These are phyloP conservation scores for Syncephalis plumigaleata DNA, from an alignment of 371 early-diverging fungal species.

Conservation along the genomic window DNA sequence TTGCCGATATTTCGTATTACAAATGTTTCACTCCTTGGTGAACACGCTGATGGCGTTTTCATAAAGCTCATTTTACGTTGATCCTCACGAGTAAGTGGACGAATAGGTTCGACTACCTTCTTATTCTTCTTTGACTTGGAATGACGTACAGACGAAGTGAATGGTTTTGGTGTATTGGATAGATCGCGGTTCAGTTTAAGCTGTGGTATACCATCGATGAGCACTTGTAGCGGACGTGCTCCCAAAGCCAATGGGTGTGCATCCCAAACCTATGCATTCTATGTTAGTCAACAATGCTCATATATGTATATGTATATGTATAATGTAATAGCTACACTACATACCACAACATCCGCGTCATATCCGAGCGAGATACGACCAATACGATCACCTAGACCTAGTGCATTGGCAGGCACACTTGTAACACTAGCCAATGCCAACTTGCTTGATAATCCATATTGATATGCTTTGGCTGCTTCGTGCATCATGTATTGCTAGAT, in stretches of 20 bases:
- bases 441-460: slow-evolving; percentile 52
- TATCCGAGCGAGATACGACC: slow-evolving; percentile 47
- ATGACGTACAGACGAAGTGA: slow-evolving; percentile 9
- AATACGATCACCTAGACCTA: slow-evolving; percentile 50
- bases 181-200: slow-evolving; percentile 8
- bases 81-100: background rate
- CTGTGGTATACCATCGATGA: slow-evolving; percentile 51
- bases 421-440: slow-evolving; percentile 49
- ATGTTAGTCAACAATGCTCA: background rate
- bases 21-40: slow-evolving; percentile 13
- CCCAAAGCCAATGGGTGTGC: slow-evolving; percentile 53
- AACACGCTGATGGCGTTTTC: background rate
- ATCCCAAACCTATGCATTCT: slow-evolving; percentile 25
- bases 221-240: slow-evolving; percentile 58
- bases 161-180: slow-evolving; percentile 6
- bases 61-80: slow-evolving; percentile 1
- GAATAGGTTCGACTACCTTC: slow-evolving; percentile 4
- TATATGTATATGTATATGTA: background rate
- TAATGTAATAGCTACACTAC: background rate
- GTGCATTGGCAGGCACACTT: slow-evolving; percentile 47
- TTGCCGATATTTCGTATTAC: slow-evolving; percentile 27
- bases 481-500: slow-evolving; percentile 38
- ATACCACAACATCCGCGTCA: slow-evolving; percentile 65
- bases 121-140: slow-evolving; percentile 13
- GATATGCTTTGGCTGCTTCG: slow-evolving; percentile 60